A percentile compares a stretch with the other conserved stretches of the same genome.
Conservation (phyloP, 306 rosid species). For the Senna siamea region DNA sequence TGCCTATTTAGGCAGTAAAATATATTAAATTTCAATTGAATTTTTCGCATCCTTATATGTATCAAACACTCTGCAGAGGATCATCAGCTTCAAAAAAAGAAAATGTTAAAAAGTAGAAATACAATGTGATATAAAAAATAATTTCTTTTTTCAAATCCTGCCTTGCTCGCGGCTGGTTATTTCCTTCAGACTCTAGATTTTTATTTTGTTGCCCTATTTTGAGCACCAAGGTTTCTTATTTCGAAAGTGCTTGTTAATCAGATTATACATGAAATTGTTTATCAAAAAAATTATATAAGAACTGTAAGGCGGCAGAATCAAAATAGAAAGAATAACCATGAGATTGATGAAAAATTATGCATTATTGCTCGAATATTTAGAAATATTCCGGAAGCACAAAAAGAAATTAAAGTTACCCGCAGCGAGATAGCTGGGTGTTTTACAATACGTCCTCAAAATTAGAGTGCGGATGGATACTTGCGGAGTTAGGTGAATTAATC, state of each 20-base stretch:
- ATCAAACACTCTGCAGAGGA: background rate
- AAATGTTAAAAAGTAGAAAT: background rate
- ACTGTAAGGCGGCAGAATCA: background rate
- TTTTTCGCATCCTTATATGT: background rate
- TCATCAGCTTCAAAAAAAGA: conserved; percentile 14
- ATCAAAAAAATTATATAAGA: too few relatives aligned
- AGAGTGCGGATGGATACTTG: background rate
- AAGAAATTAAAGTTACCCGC: background rate
- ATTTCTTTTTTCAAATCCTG: background rate
- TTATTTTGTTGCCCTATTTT: conserved; percentile 12
- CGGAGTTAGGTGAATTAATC: background rate
- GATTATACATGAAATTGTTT: background rate
- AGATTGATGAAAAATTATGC: background rate
- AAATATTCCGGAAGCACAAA: background rate
- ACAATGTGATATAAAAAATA: background rate
- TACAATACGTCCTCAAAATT: too few relatives aligned
- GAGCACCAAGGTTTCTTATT: conserved; percentile 12
- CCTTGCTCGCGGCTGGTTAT: background rate
- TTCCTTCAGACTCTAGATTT: conserved; percentile 15
- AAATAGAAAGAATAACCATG: background rate
- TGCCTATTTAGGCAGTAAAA: background rate
- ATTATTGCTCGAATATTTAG: background rate
- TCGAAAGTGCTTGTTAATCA: background rate
- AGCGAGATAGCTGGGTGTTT: too few relatives aligned
- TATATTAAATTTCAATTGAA: background rate